phyloP scores from a whole-genome alignment of 495 filamentous ascomycete genomes.

The Talaromyces ruber region DNA sequence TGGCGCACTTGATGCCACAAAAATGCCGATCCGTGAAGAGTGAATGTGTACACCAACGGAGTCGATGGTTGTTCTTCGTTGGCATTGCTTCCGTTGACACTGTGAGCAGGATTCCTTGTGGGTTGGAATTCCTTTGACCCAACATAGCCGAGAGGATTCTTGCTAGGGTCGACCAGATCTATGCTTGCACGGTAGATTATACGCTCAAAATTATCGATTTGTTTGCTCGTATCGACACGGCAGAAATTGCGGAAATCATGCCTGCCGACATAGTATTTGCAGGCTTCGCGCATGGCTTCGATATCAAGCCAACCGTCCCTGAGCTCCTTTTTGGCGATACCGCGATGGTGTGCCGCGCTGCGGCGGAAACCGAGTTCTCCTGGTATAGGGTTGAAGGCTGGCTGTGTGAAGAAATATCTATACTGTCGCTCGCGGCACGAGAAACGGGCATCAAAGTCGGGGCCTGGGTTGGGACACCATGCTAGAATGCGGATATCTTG shows the following conservation, averaged over 20 bases:
- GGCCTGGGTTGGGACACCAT: constrained; percentile 79
- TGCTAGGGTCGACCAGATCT: constrained; percentile 49
- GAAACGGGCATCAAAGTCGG: constrained; percentile 84
- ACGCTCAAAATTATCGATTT: constrained; percentile 72
- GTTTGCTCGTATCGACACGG: constrained; percentile 79
- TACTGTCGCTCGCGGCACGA: constrained; percentile 84
- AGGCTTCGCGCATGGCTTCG: constrained; percentile 73
- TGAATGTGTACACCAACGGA: constrained; percentile 76
- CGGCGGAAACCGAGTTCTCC: constrained; percentile 25
- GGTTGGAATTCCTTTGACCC: constrained; percentile 24
- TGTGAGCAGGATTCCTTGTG: constrained; percentile 8
- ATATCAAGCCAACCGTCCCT: constrained; percentile 67
- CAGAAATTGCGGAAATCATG: constrained; percentile 98
- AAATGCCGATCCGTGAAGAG: constrained; percentile 84
- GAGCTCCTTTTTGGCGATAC: constrained; percentile 18
- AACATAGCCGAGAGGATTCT: constrained; percentile 32
- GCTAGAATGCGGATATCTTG: constrained; percentile 83
- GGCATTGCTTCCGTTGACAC: constrained; percentile 10
- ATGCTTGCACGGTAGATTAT: constrained; percentile 70
- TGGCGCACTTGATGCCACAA: constrained; percentile 96
- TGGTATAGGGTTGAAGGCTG: constrained; percentile 60
- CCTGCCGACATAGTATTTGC: constrained; percentile 64
- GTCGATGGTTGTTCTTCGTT: constrained; percentile 12
- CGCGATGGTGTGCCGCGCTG: constrained; percentile 8
- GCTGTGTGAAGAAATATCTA: constrained; percentile 95